Evolutionary conservation across 2,329 filamentous ascomycete genomes (phyloP).

Genomic region (Nothomitra cinnamomea): DNA sequence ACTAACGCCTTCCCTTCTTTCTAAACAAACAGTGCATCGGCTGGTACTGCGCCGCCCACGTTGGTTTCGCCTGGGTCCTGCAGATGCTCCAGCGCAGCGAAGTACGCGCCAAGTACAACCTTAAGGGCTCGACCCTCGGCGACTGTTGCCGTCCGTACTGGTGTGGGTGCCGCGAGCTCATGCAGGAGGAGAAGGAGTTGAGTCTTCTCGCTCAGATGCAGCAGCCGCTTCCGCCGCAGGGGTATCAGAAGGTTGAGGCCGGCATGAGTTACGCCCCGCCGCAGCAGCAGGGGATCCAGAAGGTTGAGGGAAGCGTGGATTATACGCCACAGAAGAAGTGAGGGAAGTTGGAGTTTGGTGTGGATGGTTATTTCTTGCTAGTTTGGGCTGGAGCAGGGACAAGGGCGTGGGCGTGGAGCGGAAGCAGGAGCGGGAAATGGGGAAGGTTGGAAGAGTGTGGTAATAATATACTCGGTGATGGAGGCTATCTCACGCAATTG

Average conservation of each 20-base stretch:
- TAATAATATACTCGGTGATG: too few species aligned
- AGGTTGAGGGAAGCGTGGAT: too few species aligned
- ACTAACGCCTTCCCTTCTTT: neutral
- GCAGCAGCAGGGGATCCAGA: too few species aligned
- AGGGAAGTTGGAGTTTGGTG: too few species aligned
- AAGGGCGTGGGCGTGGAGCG: too few species aligned
- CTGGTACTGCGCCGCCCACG: neutral
- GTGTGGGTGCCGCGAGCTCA: conserved; percentile 3
- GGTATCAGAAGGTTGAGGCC: neutral
- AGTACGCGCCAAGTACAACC: neutral
- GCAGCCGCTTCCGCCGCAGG: neutral
- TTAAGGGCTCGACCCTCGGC: neutral
- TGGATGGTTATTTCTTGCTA: too few species aligned
- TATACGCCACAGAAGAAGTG: too few species aligned
- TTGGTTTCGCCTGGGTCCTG: conserved; percentile 2
- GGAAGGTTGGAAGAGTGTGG: too few species aligned
- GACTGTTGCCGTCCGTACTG: conserved; percentile 3
- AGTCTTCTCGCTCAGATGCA: neutral
- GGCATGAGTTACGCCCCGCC: neutral
- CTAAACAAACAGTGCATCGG: conserved; percentile 3
- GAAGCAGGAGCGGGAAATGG: too few species aligned
- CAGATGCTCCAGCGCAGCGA: conserved; percentile 4
- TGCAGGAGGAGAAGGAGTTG: conserved; percentile 6
- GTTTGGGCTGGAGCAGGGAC: too few species aligned
- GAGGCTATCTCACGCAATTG: too few species aligned